A percentile compares a stretch with the other conserved stretches of the same genome.
Conservation (phyloP, 345 rosid genomes). For the Bretschneidera sinensis region DNA sequence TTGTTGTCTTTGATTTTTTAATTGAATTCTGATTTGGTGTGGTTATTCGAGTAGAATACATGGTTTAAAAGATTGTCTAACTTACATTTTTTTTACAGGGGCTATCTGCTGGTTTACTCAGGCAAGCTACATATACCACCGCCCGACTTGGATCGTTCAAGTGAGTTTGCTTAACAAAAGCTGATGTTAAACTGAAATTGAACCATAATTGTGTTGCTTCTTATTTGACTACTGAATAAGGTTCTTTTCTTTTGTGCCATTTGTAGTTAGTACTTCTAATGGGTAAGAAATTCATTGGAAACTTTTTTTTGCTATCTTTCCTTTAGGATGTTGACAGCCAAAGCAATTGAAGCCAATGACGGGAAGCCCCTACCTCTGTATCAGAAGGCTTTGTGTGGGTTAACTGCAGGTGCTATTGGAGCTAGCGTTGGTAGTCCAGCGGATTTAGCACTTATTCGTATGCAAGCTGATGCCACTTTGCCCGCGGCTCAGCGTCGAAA, state of each 20-base stretch:
- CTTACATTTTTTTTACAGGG: conserved; percentile 44
- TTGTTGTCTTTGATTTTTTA: neutral
- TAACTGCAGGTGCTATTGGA: conserved; percentile 99
- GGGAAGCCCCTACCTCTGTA: conserved; percentile 96
- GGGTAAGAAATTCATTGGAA: neutral
- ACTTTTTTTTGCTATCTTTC: neutral
- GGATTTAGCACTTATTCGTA: conserved; percentile 93
- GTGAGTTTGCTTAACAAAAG: conserved; percentile 50
- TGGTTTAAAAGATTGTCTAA: neutral
- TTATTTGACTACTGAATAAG: neutral
- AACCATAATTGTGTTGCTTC: neutral
- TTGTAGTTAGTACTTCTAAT: too few species aligned
- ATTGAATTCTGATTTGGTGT: neutral
- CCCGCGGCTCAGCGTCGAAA: conserved; percentile 90
- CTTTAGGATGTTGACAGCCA: conserved; percentile 73
- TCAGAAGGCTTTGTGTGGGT: conserved; percentile 95
- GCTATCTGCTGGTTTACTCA: conserved; percentile 82
- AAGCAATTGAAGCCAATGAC: conserved; percentile 84
- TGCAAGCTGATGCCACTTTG: conserved; percentile 97
- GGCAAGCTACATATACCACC: conserved; percentile 98
- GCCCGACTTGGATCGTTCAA: conserved; percentile 96
- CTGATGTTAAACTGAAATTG: neutral
- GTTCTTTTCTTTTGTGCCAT: neutral
- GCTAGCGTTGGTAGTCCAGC: conserved; percentile 91
- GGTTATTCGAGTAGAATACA: too few species aligned